Conservation (phyloP, 73 alveolate genomes). For the Paramecium bursaria region DNA sequence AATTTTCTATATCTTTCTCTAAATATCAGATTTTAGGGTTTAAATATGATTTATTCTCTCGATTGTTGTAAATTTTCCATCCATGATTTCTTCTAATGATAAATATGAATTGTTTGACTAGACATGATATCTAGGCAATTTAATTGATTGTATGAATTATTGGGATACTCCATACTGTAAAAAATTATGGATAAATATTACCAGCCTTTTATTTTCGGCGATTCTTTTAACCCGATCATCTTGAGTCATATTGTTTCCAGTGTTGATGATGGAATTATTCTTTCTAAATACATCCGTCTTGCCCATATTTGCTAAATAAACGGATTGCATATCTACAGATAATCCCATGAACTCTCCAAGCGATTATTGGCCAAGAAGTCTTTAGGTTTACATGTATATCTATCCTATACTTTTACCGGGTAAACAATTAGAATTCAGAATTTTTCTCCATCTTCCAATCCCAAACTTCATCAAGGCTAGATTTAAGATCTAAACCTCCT, state of each 20-base stretch:
- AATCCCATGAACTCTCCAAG: slow-evolving; percentile 85
- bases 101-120: background rate
- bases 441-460: slow-evolving; percentile 82
- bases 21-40: slow-evolving; percentile 12
- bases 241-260: slow-evolving; percentile 76
- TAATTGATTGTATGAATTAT: slow-evolving; percentile 7
- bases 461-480: slow-evolving; percentile 84
- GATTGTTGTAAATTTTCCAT: slow-evolving; percentile 42
- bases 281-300: slow-evolving; percentile 75
- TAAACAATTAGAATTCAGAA: slow-evolving; percentile 77
- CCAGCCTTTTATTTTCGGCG: slow-evolving; percentile 54
- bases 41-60: slow-evolving; percentile 5
- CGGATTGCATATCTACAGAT: slow-evolving; percentile 72
- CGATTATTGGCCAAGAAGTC: slow-evolving; percentile 77
- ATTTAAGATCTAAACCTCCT: slow-evolving; percentile 79
- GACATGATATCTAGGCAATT: slow-evolving; percentile 55
- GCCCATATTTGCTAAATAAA: slow-evolving; percentile 68
- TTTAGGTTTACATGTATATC: slow-evolving; percentile 77
- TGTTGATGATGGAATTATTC: slow-evolving; percentile 78
- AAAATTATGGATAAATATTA: background rate
- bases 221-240: slow-evolving; percentile 71
- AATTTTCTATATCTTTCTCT: slow-evolving; percentile 23
- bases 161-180: slow-evolving; percentile 36
- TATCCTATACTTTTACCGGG: slow-evolving; percentile 81
- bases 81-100: slow-evolving; percentile 20